Base-by-base conservation (phyloP, 345 rosid genomes). In the Arabis hirsuta region DNA sequence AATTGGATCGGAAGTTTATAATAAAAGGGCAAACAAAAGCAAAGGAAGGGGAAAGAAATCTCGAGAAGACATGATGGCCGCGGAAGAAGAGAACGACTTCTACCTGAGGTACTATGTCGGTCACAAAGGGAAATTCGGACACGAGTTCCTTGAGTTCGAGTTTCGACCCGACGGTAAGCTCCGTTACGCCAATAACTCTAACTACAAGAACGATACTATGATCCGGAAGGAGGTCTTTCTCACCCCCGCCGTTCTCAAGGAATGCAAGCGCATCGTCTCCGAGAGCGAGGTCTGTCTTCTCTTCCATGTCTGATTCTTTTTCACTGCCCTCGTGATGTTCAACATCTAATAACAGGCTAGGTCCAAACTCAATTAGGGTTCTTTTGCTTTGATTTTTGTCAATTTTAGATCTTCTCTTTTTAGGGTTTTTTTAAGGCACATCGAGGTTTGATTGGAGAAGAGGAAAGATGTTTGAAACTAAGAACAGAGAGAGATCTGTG, bases 121-220 rank as follows among this genome's bases (percentile, higher is more conserved):
- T 11, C 98, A 95, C 90, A 95, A 90, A 78, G 99, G 99, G 12
- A 95, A 95, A 68, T 95, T 95, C 65, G 99, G 99, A 2, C 99
- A 92, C 82, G 98, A 95, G 88, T 95, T 95, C 77, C 52, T 95
- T 76, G 99, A 95, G 92, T 95, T 95, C 83, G 98, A 91, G 88
- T 95, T 95, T 82, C 73, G 97, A 77, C 85, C 92, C 0, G 98
- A 90, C 54, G 98, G 99, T 24, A 95, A 95, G 86, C 98, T 95
- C 66, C 90, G 99, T 5, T 95, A 95, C 79, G 99, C 99, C 62
- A 95, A 95, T 76, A 95, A 95, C 82, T 95, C 98, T 39, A 95
- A 95, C 83, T 95, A 95, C 91, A 95, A 95, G 81, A 95, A 95
- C 87, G 98, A 95, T 82, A 91, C 94, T 57, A 95, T 95, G 91